A percentile compares a stretch with the other conserved stretches of the same genome.
These are phyloP conservation scores for Ensete ventricosum DNA, from an alignment of 176 grass and related monocot genomes.

Conservation along the genomic window DNA sequence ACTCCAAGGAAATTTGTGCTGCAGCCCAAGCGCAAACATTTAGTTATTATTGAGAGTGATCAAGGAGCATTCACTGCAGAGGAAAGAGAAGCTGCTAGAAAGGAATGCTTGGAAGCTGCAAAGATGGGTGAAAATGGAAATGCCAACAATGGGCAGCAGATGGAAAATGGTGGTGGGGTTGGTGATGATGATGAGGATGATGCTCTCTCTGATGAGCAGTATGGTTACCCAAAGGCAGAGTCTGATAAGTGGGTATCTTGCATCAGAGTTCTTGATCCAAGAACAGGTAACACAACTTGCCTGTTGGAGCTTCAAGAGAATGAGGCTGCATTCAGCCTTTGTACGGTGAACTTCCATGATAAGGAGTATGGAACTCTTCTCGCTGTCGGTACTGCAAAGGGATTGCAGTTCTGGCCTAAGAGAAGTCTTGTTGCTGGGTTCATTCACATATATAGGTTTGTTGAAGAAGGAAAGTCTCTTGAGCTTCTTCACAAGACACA, in stretches of 20 bases:
- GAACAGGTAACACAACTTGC: conserved; percentile 69
- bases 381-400: conserved; percentile 88
- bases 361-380: conserved; percentile 88
- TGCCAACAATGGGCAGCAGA: conserved; percentile 44
- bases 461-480: conserved; percentile 72
- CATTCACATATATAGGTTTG: conserved; percentile 99
- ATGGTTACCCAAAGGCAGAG: conserved; percentile 89
- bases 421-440: conserved; percentile 66
- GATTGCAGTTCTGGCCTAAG: conserved; percentile 81
- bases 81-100: conserved; percentile 80
- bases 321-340: conserved; percentile 85
- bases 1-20: conserved; percentile 94
- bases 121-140: conserved; percentile 66
- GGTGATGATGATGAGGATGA: conserved; percentile 49
- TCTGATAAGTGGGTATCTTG: conserved; percentile 93
- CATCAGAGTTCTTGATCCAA: conserved; percentile 96
- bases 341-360: conserved; percentile 96
- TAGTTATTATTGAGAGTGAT: conserved; percentile 92
- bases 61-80: conserved; percentile 82
- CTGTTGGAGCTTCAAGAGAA: conserved; percentile 89
- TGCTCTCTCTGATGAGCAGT: conserved; percentile 84
- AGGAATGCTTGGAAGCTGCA: conserved; percentile 71
- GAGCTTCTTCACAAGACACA: conserved; percentile 98
- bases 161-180: conserved; percentile 70
- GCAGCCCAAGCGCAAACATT: conserved; percentile 69